A percentile compares a stretch with the other conserved stretches of the same genome.
phyloP scores from a whole-genome alignment of 306 rosid species.

The Casuarina equisetifolia region DNA sequence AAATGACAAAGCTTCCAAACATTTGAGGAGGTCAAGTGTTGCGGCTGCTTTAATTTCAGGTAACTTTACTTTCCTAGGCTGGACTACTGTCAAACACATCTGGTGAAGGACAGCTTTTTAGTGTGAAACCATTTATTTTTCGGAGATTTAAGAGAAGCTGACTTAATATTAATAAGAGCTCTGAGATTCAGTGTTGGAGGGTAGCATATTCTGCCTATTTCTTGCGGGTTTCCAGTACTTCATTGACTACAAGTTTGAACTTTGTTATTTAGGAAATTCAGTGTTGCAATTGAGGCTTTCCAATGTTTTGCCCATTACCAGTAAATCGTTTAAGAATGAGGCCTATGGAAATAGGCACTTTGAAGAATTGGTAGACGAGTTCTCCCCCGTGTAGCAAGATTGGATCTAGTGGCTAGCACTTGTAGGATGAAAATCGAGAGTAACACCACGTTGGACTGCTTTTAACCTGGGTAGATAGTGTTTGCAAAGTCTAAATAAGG shows the following conservation, averaged over 20 bases:
- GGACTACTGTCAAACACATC: conserved; percentile 20
- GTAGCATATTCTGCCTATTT: not conserved
- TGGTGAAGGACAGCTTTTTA: conserved; percentile 8
- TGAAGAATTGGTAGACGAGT: no score
- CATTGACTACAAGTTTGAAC: not conserved
- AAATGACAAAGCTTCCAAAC: conserved; percentile 47
- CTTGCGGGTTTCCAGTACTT: not conserved
- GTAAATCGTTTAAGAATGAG: no score
- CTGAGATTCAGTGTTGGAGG: conserved; percentile 14
- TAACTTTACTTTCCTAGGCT: conserved; percentile 40
- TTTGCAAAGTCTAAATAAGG: no score
- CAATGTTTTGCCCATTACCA: no score
- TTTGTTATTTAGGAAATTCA: not conserved
- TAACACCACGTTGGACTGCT: no score
- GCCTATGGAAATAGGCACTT: no score
- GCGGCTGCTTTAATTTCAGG: conserved; percentile 62
- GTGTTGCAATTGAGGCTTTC: no score
- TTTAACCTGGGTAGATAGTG: no score
- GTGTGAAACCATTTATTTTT: conserved; percentile 29
- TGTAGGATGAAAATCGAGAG: no score
- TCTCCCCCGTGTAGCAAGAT: no score
- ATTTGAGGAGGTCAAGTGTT: conserved; percentile 52
- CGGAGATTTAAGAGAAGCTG: conserved; percentile 30
- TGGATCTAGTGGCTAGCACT: no score
- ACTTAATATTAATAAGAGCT: conserved; percentile 15